These are phyloP conservation scores for Volvariella surrecta DNA, from an alignment of 1,284 basidiomycete genomes.

Conservation along the genomic window DNA sequence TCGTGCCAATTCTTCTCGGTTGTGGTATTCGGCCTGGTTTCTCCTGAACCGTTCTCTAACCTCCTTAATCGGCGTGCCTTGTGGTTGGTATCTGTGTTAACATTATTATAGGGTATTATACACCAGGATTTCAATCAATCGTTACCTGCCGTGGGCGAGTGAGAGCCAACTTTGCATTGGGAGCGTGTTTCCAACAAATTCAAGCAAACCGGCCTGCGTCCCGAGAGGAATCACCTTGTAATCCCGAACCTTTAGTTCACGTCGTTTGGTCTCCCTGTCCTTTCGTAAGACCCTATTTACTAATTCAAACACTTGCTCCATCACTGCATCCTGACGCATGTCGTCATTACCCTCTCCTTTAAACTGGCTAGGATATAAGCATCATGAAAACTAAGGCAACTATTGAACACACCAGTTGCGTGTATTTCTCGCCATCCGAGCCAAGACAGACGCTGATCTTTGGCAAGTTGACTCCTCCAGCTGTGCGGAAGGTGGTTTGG, in stretches of 20 bases:
- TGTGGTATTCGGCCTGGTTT: constrained; percentile 20
- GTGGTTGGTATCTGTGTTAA: constrained; percentile 25
- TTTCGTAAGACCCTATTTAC: constrained; percentile 73
- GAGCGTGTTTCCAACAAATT: constrained; percentile 83
- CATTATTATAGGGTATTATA: neutral
- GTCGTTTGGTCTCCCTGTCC: constrained; percentile 70
- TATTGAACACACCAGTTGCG: constrained; percentile 63
- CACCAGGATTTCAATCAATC: neutral
- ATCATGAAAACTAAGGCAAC: constrained; percentile 2
- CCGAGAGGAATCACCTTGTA: constrained; percentile 90
- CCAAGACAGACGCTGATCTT: constrained; percentile 76
- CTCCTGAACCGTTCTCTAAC: constrained; percentile 17
- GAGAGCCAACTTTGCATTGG: constrained; percentile 61
- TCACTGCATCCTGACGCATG: constrained; percentile 93
- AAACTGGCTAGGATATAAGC: constrained; percentile 48
- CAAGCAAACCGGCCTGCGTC: constrained; percentile 77
- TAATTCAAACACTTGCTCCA: constrained; percentile 96
- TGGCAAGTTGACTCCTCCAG: constrained; percentile 80
- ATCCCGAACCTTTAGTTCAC: constrained; percentile 70
- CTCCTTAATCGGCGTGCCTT: constrained; percentile 18
- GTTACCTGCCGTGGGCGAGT: constrained; percentile 47
- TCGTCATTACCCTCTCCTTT: constrained; percentile 90
- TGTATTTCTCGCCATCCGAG: constrained; percentile 61
- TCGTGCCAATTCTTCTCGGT: constrained; percentile 28
- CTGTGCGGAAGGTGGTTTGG: constrained; percentile 48